Conservation (phyloP, 208 protist genomes). For the Acanthamoeba royreba region DNA sequence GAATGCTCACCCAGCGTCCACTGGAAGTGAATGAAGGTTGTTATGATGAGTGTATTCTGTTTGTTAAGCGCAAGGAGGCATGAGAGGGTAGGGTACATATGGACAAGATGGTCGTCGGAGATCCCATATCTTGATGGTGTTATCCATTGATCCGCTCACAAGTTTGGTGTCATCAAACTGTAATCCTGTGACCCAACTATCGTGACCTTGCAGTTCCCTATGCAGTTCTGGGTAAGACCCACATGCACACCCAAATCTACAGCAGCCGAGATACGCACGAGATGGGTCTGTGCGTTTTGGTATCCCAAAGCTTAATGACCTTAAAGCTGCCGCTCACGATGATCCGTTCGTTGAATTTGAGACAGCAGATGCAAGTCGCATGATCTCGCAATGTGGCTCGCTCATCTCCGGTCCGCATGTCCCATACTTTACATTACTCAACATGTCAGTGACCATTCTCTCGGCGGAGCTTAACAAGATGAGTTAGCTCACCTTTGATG, state of each 20-base stretch:
- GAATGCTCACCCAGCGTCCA: neutral
- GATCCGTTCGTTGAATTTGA: conserved; percentile 1
- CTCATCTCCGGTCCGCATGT: neutral
- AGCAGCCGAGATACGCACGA: neutral
- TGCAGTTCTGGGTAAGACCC: too few relatives aligned
- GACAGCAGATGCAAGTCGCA: neutral
- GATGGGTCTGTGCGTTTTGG: neutral
- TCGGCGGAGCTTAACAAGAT: too few relatives aligned
- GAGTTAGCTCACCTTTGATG: neutral
- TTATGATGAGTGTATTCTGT: too few relatives aligned
- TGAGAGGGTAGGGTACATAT: neutral
- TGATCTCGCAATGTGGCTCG: neutral
- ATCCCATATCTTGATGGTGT: conserved; percentile 37
- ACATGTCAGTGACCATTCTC: too few relatives aligned
- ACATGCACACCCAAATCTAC: too few relatives aligned
- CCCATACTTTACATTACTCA: neutral
- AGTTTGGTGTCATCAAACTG: conserved; percentile 7
- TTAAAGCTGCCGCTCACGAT: conserved; percentile 29
- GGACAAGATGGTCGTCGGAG: neutral
- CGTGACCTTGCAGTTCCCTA: conserved; percentile 2
- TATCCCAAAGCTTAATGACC: conserved; percentile 1
- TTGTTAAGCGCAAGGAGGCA: too few relatives aligned
- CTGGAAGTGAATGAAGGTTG: too few relatives aligned
- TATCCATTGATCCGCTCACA: conserved; percentile 31
- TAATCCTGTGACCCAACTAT: neutral